These are phyloP conservation scores for Balakata baccata DNA, from an alignment of 345 rosid species.

Conservation along the genomic window DNA sequence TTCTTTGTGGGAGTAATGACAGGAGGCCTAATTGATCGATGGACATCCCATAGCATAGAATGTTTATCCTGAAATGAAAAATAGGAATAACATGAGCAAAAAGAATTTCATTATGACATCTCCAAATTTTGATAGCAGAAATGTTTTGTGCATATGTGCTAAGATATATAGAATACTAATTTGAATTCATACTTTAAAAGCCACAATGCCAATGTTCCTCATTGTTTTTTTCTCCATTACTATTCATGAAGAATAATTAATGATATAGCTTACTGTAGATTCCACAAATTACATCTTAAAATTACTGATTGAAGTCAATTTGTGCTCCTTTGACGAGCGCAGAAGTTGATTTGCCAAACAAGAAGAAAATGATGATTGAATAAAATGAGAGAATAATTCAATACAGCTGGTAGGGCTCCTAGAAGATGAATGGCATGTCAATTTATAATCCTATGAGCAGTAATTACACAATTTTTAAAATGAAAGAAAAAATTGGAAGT, in stretches of 20 bases:
- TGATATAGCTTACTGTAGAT: background rate
- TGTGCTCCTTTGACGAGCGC: background rate
- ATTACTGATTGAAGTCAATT: background rate
- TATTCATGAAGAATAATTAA: background rate
- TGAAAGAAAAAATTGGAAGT: background rate
- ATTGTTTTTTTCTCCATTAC: background rate
- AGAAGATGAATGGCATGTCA: background rate
- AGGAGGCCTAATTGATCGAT: constrained; percentile 41
- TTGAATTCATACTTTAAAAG: background rate
- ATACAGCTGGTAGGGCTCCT: background rate
- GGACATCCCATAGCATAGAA: constrained; percentile 37
- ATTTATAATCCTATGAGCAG: background rate
- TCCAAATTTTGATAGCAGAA: constrained; percentile 6
- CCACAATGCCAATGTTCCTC: background rate
- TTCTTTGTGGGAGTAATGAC: constrained; percentile 50
- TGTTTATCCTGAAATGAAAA: constrained; percentile 47
- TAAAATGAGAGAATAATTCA: background rate
- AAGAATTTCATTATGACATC: background rate
- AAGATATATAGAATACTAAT: background rate
- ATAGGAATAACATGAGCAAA: constrained; percentile 2
- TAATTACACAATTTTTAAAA: background rate
- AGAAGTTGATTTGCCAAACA: background rate
- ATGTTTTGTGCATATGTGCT: background rate
- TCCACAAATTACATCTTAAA: background rate
- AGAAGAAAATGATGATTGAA: background rate